Percentiles rank a stretch among this genome's conserved stretches.
Evolutionary conservation across 2,329 filamentous ascomycete genomes (phyloP).

Genomic region (Thielaviopsis punctulata): DNA sequence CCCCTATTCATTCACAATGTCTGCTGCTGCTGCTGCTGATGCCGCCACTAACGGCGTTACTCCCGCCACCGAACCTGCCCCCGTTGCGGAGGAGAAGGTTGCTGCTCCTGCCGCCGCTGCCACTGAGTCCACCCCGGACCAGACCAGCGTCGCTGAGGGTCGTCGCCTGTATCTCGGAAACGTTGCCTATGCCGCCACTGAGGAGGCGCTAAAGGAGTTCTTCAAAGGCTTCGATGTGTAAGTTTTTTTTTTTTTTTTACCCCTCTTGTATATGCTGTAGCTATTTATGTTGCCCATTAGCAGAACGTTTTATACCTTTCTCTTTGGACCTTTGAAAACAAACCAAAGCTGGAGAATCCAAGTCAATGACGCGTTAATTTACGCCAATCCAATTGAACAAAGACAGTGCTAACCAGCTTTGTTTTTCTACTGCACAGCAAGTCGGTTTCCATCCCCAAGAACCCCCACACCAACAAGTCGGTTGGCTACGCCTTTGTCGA

Average conservation of each 20-base stretch:
- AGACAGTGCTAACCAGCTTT: not conserved
- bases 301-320: not conserved
- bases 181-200: conserved; percentile 99
- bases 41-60: conserved; percentile 9
- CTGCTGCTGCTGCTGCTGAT: conserved; percentile 34
- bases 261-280: not conserved
- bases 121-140: conserved; percentile 57
- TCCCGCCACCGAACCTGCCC: conserved; percentile 6
- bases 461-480: conserved; percentile 94
- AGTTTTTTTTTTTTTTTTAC: conserved; percentile 27
- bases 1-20: conserved; percentile 52
- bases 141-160: conserved; percentile 90
- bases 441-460: conserved; percentile 97
- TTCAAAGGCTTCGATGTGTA: conserved; percentile 99
- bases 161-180: conserved; percentile 99
- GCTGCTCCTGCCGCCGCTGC: conserved; percentile 52
- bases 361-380: not conserved
- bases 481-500: conserved; percentile 99
- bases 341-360: not conserved
- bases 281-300: not conserved
- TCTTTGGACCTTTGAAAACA: not conserved
- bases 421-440: conserved; percentile 45
- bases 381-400: not conserved
- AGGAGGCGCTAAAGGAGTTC: conserved; percentile 99
- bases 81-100: conserved; percentile 46